Evolutionary conservation across 768 basidiomycete species (phyloP), one percentile per base, ranked within the genome.

Genomic region (Tricholoma flavovirens): DNA sequence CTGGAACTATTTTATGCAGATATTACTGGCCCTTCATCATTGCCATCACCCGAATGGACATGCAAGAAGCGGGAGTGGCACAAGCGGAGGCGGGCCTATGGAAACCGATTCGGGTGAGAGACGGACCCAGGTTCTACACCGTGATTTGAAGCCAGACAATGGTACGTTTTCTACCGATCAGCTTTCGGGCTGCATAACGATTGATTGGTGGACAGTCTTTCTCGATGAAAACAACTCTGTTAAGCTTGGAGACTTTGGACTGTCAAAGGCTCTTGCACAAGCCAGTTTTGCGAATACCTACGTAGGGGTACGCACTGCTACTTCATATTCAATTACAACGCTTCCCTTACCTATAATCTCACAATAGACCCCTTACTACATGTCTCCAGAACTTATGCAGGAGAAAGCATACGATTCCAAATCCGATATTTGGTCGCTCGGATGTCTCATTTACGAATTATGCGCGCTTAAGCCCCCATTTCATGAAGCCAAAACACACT

Each of bases 321-420:
- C 12, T 21, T 5, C 2, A 24, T 32, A 17, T 49, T 49, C 42
- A 35, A 33, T 17, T 22, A 29, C 32, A 59, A 54, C 19, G 33
- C 21, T 19, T 12, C 7, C 17, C 9, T n/a, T 38, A 40, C 19
- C 50, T 33, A 2, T n/a, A 21, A 49, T 35, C 48, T 19, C 15
- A 5, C 17, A 14, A n/a, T 63, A 98, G 94, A 99, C 97, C 3
- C 97, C 97, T 3, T 95, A 98, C 68, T 98, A 99, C 75, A 98
- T 99, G 97, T 97, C 94, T 1, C 97, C 97, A 0, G 96, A 99
- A 70, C 80, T 98, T 32, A 93, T 98, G 83, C 92, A 91, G 74
- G 96, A 98, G 68, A 94, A 92, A 68, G 84, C 92, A 3, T 99
- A 99, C 71, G 97, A 98, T 73, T 88, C 92, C 6, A 99, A 98